Evolutionary conservation across 2,329 filamentous ascomycete species (phyloP), one percentile per base, ranked within the genome.

Genomic region (Didymella pinodella): DNA sequence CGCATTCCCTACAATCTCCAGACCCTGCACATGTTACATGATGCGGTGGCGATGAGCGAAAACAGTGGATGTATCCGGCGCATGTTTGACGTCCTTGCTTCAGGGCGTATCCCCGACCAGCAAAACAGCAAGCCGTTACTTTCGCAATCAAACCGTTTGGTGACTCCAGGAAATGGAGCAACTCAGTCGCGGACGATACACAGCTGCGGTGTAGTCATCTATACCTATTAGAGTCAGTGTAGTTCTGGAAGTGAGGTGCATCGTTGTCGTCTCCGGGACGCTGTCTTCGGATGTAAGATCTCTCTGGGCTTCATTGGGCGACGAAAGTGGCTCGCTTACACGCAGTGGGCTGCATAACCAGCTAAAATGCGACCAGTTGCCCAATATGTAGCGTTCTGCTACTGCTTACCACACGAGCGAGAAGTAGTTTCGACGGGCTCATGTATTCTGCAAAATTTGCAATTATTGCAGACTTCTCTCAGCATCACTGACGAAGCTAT

Each of bases 391-490:
- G 6, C 8, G 28, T 12, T 10, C 7, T 34, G 32, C 29, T 34
- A 41, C 48, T 10, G 6, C 38, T 29, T 16, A 11, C 18, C 7
- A 18, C 18, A 3, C 6, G 31, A 7, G 26, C 2, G 2, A 46
- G 12, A 5, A 3, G 26, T 46, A 31, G 44, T 11, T 7, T 29
- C 34, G 40, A 41, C 10, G 11, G 20, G 14, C 22, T 41, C 4
- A 18, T 18, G 4, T 4, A 41, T 41, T 7, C 14, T 7, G 16
- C 38, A 14, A 25, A 5, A 41, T 25, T 7, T 14, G 20, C 20
- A 40, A 5, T 4, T 14, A 2, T 16, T 1, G 10, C 4, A 6
- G n/a, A 25, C 2, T 2, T 14, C 4, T 41, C 1, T 1, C 4
- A 14, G 20, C 18, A 16, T 11, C 18, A 4, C 4, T 22, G 20